Base-by-base conservation (phyloP, 1,139 yeast species). In the Kodamaea suecica region DNA sequence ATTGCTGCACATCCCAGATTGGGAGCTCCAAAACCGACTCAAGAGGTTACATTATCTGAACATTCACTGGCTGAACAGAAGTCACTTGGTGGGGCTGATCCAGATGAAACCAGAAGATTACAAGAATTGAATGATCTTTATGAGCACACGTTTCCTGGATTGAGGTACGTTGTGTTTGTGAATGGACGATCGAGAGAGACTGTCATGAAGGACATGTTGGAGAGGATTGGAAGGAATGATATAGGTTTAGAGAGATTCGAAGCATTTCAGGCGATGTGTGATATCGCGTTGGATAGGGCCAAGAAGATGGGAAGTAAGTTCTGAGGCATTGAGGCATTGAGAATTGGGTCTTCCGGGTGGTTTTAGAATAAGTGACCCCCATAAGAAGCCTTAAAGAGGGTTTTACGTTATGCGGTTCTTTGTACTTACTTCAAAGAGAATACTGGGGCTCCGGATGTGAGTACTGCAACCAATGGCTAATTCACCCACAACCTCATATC, bases 1-100 rank as follows among this genome's bases (percentile, higher is more conserved):
- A 74, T 88, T 13, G 80, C 86, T 1, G 95, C 96, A 0, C 97
- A 88, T 59, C 97, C 97, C n/a, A 67, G 96, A 39, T 66, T 88
- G 19, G 97, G 90, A 1, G 45, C 50, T 2, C 41, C 43, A 11
- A 55, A 61, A 10, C 44, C 65, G 31, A 55, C 60, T 16, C 69
- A 59, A 17, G 53, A 59, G 15, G 33, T 28, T 14, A 28, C 17
- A 17, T 61, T 82, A 23, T 82, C 94, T 6, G 64, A 59, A 4
- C 92, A 84, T 50, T 84, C 95, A 2, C 63, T 70, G 20, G 59
- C 63, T 3, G 97, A 88, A 55, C 97, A 88, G 53, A 75, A 72
- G 40, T 74, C 81, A 10, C 65, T 88, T 30, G 69, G 65, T 38
- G 26, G 26, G 6, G 57, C 61, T 5, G 55, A 64, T 3, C 68